A percentile compares a stretch with the other conserved stretches of the same genome.
These are phyloP conservation scores for Pulveroboletus sp. DNA, from an alignment of 768 basidiomycete species.

Conservation along the genomic window DNA sequence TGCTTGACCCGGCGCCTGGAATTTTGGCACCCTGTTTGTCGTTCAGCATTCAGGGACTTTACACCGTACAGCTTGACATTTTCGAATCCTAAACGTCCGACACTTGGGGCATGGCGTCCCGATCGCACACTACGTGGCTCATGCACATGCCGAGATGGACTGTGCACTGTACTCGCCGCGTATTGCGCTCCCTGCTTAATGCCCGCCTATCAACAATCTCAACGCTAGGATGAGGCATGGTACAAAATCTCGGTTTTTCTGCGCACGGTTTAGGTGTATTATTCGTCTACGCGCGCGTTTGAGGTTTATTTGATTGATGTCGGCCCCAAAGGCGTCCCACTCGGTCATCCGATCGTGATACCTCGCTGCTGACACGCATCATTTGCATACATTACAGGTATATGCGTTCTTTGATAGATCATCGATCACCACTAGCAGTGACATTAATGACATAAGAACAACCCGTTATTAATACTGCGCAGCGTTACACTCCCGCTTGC, in stretches of 20 bases:
- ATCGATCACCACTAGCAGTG: not conserved
- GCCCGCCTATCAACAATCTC: too few species aligned
- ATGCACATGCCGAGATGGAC: too few species aligned
- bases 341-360: slow-evolving; percentile 14
- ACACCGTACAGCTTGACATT: too few species aligned
- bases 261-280: too few species aligned
- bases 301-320: slow-evolving; percentile 4
- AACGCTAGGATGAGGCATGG: too few species aligned
- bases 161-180: too few species aligned
- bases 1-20: not conserved
- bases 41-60: too few species aligned
- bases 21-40: not conserved
- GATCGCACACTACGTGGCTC: not conserved
- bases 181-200: too few species aligned
- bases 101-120: not conserved
- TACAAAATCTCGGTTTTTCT: too few species aligned
- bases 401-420: not conserved
- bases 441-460: not conserved
- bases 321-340: too few species aligned
- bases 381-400: not conserved
- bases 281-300: not conserved
- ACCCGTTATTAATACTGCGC: slow-evolving; percentile 3
- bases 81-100: too few species aligned
- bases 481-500: not conserved
- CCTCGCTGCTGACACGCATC: slow-evolving; percentile 5